Conservation (phyloP, 2,329 filamentous ascomycete genomes). For the Aspergillus costaricaensis region DNA sequence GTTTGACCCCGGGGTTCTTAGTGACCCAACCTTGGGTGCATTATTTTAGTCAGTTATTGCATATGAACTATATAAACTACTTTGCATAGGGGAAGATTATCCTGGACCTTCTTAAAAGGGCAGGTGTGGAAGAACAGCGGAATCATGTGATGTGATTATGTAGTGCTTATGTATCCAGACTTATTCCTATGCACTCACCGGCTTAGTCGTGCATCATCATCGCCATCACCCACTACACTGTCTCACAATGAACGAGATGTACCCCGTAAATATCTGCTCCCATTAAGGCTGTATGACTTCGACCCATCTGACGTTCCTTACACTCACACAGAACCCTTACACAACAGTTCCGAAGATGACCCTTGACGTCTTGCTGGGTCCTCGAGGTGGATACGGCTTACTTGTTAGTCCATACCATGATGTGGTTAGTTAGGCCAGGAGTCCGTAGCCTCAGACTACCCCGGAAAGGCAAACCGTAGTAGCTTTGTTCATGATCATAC, state of each 20-base stretch:
- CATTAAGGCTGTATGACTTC: background rate
- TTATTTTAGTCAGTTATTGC: background rate
- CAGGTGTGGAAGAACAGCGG: background rate
- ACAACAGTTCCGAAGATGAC: background rate
- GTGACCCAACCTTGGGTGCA: background rate
- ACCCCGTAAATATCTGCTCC: background rate
- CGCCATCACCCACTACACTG: background rate
- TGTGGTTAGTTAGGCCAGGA: background rate
- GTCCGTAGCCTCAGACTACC: constrained; percentile 1
- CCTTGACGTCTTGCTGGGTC: background rate
- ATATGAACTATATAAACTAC: background rate
- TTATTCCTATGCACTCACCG: background rate
- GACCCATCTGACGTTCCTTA: background rate
- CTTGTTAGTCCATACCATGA: background rate
- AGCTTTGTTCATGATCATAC: constrained; percentile 3
- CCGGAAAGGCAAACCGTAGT: background rate
- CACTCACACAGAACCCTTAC: background rate
- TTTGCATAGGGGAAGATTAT: background rate
- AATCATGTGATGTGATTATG: constrained; percentile 1
- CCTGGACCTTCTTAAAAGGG: background rate
- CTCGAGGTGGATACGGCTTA: background rate
- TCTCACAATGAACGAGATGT: background rate
- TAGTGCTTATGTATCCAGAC: background rate
- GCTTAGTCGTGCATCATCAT: background rate
- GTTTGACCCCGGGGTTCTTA: background rate